Conservation (phyloP, 2,329 filamentous ascomycete genomes). For the Botrytis elliptica region DNA sequence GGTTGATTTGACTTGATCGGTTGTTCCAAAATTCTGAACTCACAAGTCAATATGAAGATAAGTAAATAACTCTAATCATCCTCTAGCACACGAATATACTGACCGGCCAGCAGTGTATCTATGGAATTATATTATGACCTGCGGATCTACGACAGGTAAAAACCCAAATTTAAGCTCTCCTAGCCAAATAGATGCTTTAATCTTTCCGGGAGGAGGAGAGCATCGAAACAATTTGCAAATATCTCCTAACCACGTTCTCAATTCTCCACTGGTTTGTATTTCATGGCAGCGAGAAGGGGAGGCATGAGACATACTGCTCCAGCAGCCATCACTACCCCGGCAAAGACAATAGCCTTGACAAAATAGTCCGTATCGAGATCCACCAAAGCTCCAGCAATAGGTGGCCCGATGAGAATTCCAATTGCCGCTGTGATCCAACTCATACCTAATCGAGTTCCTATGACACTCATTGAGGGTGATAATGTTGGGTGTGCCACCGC, state of each 20-base stretch:
- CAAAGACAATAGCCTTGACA: slow-evolving; percentile 8
- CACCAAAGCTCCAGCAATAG: slow-evolving; percentile 22
- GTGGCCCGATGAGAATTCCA: slow-evolving; percentile 22
- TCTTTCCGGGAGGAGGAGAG: not conserved
- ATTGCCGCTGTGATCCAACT: slow-evolving; percentile 16
- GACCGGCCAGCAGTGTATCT: not conserved
- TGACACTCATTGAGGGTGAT: slow-evolving; percentile 7
- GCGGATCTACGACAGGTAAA: not conserved
- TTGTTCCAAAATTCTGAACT: not conserved
- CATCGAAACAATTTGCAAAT: not conserved
- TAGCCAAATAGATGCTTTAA: not conserved
- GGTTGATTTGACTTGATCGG: too few relatives aligned
- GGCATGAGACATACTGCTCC: not conserved
- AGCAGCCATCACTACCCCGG: slow-evolving; percentile 10
- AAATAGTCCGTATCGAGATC: not conserved
- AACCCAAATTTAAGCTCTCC: not conserved
- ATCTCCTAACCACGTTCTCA: not conserved
- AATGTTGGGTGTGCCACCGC: slow-evolving; percentile 16
- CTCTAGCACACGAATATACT: not conserved
- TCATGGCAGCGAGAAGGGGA: not conserved
- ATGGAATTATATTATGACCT: not conserved
- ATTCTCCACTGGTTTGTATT: not conserved
- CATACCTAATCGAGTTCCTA: slow-evolving; percentile 25
- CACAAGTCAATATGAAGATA: not conserved
- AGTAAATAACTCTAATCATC: not conserved